Base-by-base conservation (phyloP, 78 protist species). In the Isochrysis galbana region DNA sequence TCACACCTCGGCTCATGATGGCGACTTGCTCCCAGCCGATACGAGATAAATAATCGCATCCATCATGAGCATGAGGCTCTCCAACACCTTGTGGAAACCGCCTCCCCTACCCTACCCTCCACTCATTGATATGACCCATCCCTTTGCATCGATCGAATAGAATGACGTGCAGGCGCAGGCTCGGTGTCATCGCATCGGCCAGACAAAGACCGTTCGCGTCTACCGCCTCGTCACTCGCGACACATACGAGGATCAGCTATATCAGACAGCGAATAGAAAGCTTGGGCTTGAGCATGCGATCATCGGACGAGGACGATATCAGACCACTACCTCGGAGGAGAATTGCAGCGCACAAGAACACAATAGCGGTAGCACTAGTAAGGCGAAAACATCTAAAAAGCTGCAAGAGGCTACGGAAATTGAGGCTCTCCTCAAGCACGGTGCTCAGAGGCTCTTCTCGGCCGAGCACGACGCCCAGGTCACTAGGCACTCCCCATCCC, bases 161-260 rank as follows among this genome's bases (percentile, higher is more conserved):
- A 78, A 78, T 34, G 42, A 41, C 38, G 41, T 51, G 72, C 92
- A 89, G 54, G 93, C 92, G 46, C 78, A 96, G 41, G 93, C 91
- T 47, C 74, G 96, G 29, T 80, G 94, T n/a, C 98, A 78, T 46
- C 92, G 99, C 17, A 94, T 98, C 70, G 99, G 99, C n/a, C 99
- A 98, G 90, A 96, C 94, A 22, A 96, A 94, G 90, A 44, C 10
- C 32, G 99, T 97, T 32, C 96, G 95, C 48, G 97, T 97, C 10
- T 98, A 97, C 92, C 95, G 98, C 48, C 95, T 98, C 14, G 92
- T 98, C 10, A 97, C 99, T 10, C 94, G 95, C 77, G 94, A 95
- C 91, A 97, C 98, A 17, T 95, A 96, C 95, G 98, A 97, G 70
- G 69, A 91, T 51, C 54, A 94, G 67, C 95, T 97, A 95, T 96